phyloP scores from a whole-genome alignment of 805 yeast species.

The Candida khao-thaluensis region DNA sequence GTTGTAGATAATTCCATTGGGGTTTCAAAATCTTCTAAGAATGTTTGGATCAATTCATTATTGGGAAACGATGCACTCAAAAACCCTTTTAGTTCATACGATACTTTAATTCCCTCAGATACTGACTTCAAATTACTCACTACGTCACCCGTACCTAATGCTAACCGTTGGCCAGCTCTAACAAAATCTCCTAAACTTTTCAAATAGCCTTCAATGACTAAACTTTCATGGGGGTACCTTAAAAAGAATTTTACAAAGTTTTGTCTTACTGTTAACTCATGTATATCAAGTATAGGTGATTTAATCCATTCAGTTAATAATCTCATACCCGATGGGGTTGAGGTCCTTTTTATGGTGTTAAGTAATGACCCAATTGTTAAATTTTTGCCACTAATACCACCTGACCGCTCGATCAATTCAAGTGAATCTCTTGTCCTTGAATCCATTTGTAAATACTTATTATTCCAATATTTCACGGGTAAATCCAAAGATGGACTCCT shows the following conservation, averaged over 20 bases:
- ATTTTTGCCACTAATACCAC: conserved; percentile 38
- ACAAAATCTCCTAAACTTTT: conserved; percentile 55
- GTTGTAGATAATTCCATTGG: conserved; percentile 42
- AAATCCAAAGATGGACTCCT: conserved; percentile 58
- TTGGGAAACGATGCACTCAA: conserved; percentile 19
- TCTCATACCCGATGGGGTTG: conserved; percentile 79
- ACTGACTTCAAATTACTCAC: conserved; percentile 30
- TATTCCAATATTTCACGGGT: conserved; percentile 59
- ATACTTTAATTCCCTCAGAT: conserved; percentile 30
- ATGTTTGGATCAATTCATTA: conserved; percentile 21
- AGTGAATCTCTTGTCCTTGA: conserved; percentile 73
- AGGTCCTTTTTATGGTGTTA: conserved; percentile 68
- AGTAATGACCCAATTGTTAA: conserved; percentile 68
- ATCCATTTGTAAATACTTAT: conserved; percentile 70
- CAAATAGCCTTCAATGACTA: conserved; percentile 29
- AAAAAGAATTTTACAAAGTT: conserved; percentile 32
- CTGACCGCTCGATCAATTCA: conserved; percentile 60
- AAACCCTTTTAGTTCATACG: conserved; percentile 20
- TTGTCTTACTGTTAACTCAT: conserved; percentile 54
- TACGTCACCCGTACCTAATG: conserved; percentile 34
- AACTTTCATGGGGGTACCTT: conserved; percentile 7
- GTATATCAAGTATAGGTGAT: conserved; percentile 66
- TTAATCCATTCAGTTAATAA: conserved; percentile 78
- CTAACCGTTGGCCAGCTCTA: conserved; percentile 55
- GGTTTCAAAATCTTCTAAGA: conserved; percentile 30